Evolutionary conservation across 2,329 filamentous ascomycete genomes (phyloP), one percentile per base, ranked within the genome.

Genomic region (Microcyclospora pomicola): DNA sequence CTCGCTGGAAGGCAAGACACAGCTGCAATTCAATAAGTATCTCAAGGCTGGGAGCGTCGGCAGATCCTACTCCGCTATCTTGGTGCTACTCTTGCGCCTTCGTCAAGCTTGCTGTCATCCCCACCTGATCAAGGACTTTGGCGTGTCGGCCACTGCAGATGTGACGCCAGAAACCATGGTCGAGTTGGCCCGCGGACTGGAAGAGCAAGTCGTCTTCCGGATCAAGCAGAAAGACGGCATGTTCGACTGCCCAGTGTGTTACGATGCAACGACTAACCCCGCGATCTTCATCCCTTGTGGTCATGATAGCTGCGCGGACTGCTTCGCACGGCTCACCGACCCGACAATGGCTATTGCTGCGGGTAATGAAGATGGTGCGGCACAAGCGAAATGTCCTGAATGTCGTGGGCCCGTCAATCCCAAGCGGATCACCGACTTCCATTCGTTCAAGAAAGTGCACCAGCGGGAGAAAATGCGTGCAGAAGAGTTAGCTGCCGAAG

Each of bases 221-320:
- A 69, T 91, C 53, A 80, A 66, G 45, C 61, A 64, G 10, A 60
- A 65, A 5, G 67, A 75, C 1, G 71, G 67, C 14, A 51, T 54
- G 2, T 83, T 88, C 35, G 80, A 87, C 54, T 93, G 86, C 51
- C 82, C 82, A 0, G 77, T 91, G 14, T 94, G 86, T 56, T 78
- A 82, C 41, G 86, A 94, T 50, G 76, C 68, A 2, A 74, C 80
- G 6, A 67, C 72, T 11, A 86, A 87, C 44, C 82, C 83, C 0
- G 73, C 73, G 2, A 82, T 93, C 45, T 80, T 87, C 56, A 68
- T 84, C 36, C 84, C 84, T 1, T 94, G 86, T 52, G 86, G 86
- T 2, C 86, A 94, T 52, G 75, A 79, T 42, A 76, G 77, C 15
- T 94, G 86, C 58, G 64, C 71, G 1, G 80, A 86, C 44, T 94